Evolutionary conservation across 495 filamentous ascomycete genomes (phyloP), one percentile per base, ranked within the genome.

Genomic region (Penicillium ochrochloron): DNA sequence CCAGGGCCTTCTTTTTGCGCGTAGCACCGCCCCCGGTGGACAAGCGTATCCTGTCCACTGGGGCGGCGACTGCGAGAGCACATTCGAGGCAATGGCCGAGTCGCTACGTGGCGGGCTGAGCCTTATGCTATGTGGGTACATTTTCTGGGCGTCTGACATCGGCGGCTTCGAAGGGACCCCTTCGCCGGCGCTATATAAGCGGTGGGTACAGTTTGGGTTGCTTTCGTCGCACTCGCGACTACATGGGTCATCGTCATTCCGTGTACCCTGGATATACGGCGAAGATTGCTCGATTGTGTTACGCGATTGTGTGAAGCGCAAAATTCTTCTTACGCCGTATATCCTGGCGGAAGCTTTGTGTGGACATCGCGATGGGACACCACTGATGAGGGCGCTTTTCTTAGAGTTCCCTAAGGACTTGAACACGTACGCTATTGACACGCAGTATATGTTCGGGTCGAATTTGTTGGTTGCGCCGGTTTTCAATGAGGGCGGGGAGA

Each of bases 131-230:
- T 85, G 80, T 10, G 88, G 88, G 5, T 91, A 86, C 71, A 80
- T 87, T 35, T 91, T 90, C 78, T 90, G 88, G 87, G 84, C 83
- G 27, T 83, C 83, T 55, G 89, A 91, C 70, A 92, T 92, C 62
- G 89, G 89, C 41, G 89, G 89, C 17, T 92, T 91, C 68, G 89
- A 91, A 67, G 89, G 88, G 2, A 84, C 78, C 11, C 89, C 89
- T 9, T 80, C 84, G 8, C 84, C 88, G 0, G 86, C 86, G 71
- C 84, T 91, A 62, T 92, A 92, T 73, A 92, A 91, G 73, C 85
- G 89, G 37, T 92, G 89, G 89, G 88, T 91, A 6, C 88, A 88
- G 6, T 90, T 91, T 64, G 88, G 89, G 0, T 80, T 91, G 0
- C 70, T 92, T 14, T 90, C 86, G 66, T 85, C 84, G 0, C 88